Base-by-base conservation (phyloP, 208 protist species). In the Wallacemonas sp. region DNA sequence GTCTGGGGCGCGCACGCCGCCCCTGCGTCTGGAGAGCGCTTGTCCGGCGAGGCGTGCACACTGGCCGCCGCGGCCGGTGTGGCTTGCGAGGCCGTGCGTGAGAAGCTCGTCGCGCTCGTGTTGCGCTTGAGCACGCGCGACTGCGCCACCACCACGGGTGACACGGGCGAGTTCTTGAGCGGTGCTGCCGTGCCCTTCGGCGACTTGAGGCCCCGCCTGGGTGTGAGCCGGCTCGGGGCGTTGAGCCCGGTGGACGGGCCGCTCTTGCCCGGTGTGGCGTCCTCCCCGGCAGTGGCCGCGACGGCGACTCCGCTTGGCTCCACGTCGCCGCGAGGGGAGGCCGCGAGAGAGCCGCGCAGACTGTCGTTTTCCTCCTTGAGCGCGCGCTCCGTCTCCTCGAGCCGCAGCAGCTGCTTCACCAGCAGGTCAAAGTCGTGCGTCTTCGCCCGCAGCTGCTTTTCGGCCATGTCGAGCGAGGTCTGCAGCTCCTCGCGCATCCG, bases 401-500 rank as follows among this genome's bases (percentile, higher is more conserved):
- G 73, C 18, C 76, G 72, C 16, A 79, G 66, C 16, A 86, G 42
- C 57, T 82, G 79, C 66, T 82, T 81, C 44, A 77, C 69, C 3
- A 86, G 69, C 7, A 77, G 57, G 46, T 86, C 79, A 16, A 78
- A 76, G 67, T 91, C 84, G 36, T 87, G 72, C 67, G 76, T 74
- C 61, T 81, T 84, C 2, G 78, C 81, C 10, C 81, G 84, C 50
- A 91, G 65, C 63, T 86, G 72, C 46, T 72, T 57, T 61, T 81
- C 75, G 8, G 81, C 59, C 52, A 49, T 59, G 38, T 84, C 79
- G 1, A 87, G 69, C 50, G 72, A 61, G 31, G 61, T 62, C 64
- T 84, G 84, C 69, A 87, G 73, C 18, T 79, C 38, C 48, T 72
- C 67, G 50, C 85, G 81, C n/a, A 91, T 87, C 55, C 79, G 73